These are phyloP conservation scores for Salix viminalis DNA, from an alignment of 345 rosid species.

Conservation along the genomic window DNA sequence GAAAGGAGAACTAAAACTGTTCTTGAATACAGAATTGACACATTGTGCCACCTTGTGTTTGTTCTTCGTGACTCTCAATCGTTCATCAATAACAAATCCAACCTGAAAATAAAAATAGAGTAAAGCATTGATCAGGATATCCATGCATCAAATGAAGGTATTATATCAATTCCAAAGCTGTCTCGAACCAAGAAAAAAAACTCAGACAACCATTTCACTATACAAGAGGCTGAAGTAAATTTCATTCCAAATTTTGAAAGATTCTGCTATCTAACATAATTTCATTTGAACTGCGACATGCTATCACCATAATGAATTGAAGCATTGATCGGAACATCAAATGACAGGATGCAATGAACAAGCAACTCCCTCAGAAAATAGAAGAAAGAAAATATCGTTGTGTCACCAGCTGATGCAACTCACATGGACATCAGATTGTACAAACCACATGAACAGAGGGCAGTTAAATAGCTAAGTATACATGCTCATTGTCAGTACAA, in stretches of 20 bases:
- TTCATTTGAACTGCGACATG: background rate
- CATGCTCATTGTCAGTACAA: too few species aligned
- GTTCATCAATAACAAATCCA: constrained; percentile 81
- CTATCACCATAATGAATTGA: background rate
- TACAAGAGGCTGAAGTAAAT: background rate
- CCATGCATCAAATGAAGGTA: background rate
- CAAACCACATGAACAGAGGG: background rate
- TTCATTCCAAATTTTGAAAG: background rate
- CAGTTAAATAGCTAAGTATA: background rate
- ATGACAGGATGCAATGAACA: background rate
- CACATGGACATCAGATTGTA: background rate
- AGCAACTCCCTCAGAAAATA: background rate
- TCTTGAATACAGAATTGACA: background rate
- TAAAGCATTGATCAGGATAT: background rate
- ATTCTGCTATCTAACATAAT: background rate
- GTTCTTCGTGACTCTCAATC: constrained; percentile 60
- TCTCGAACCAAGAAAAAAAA: background rate
- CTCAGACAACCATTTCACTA: background rate
- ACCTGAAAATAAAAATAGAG: constrained; percentile 44
- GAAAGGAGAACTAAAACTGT: too few species aligned
- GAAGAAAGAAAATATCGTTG: background rate
- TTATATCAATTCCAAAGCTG: background rate
- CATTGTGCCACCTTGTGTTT: constrained; percentile 67
- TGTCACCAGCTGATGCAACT: background rate
- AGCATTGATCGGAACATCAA: background rate